Evolutionary conservation across 1,284 basidiomycete species (phyloP).

Genomic region (Fomes fomentarius): DNA sequence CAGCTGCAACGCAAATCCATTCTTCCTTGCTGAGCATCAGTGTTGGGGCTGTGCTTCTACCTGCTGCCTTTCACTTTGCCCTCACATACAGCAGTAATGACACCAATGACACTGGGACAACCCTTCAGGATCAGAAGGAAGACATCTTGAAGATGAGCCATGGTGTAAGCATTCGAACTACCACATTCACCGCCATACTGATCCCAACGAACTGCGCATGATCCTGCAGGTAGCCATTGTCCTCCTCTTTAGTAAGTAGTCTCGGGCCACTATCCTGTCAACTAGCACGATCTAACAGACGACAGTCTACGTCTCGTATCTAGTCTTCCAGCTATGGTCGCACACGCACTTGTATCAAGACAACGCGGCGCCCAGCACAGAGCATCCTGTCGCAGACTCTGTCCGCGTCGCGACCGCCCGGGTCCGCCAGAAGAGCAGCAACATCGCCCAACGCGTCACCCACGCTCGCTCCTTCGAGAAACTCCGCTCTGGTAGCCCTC

Average conservation of each 20-base stretch:
- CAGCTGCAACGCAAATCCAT: slow-evolving; percentile 80
- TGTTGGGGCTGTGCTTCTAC: slow-evolving; percentile 79
- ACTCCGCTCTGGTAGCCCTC: slow-evolving; percentile 7
- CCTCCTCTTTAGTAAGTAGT: slow-evolving; percentile 70
- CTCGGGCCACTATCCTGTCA: no score
- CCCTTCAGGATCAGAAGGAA: slow-evolving; percentile 36
- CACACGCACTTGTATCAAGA: slow-evolving; percentile 83
- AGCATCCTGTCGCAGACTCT: slow-evolving; percentile 31
- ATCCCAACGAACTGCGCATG: no score
- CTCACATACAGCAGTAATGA: slow-evolving; percentile 41
- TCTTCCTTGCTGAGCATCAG: slow-evolving; percentile 83
- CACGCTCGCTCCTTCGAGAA: slow-evolving; percentile 17
- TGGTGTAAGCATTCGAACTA: slow-evolving; percentile 55
- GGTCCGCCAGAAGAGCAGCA: slow-evolving; percentile 28
- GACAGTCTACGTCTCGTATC: slow-evolving; percentile 72
- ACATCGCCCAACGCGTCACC: slow-evolving; percentile 20
- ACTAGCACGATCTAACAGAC: no score
- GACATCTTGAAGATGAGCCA: slow-evolving; percentile 84
- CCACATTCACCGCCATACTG: neutral
- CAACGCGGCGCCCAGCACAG: slow-evolving; percentile 41
- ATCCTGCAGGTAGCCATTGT: slow-evolving; percentile 69
- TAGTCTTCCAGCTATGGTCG: slow-evolving; percentile 88
- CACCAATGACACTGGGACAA: slow-evolving; percentile 27
- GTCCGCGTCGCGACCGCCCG: slow-evolving; percentile 31
- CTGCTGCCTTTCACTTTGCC: slow-evolving; percentile 75